A percentile compares a stretch with the other conserved stretches of the same genome.
phyloP scores from a whole-genome alignment of 495 filamentous ascomycete genomes.

The Penicillium coprophilum region DNA sequence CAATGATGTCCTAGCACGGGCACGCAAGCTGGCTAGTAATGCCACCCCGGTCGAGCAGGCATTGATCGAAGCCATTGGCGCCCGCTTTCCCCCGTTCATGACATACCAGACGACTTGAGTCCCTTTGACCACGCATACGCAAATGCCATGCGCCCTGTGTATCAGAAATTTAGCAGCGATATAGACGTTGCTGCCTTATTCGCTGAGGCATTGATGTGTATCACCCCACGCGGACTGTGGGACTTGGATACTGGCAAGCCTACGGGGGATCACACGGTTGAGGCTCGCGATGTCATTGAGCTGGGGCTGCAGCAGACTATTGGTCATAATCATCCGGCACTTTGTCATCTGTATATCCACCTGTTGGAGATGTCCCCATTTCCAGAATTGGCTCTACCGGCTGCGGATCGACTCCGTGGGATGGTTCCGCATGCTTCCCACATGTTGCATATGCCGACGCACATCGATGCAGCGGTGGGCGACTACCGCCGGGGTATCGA shows the following conservation, averaged over 20 bases:
- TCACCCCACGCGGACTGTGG: neutral
- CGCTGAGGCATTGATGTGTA: slow-evolving; percentile 2
- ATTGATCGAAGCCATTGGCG: neutral
- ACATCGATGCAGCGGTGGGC: neutral
- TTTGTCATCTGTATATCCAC: slow-evolving; percentile 2
- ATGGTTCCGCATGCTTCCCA: slow-evolving; percentile 3
- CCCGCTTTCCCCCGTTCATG: neutral
- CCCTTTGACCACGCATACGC: neutral
- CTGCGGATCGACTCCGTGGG: slow-evolving; percentile 3
- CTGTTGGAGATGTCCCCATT: slow-evolving; percentile 5
- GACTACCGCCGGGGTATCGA: slow-evolving; percentile 5
- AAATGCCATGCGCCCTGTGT: neutral
- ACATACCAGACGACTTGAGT: neutral
- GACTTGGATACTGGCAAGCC: slow-evolving; percentile 1
- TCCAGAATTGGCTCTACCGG: neutral
- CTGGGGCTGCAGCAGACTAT: neutral
- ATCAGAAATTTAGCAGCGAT: neutral
- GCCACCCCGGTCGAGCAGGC: slow-evolving; percentile 1
- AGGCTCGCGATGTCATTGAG: neutral
- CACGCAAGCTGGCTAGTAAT: neutral
- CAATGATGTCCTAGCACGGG: neutral
- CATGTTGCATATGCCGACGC: slow-evolving; percentile 3
- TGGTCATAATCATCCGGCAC: neutral
- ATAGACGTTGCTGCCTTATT: neutral
- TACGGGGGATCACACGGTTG: neutral